Conservation (phyloP, 2,329 filamentous ascomycete genomes). For the Piedraia hortae region DNA sequence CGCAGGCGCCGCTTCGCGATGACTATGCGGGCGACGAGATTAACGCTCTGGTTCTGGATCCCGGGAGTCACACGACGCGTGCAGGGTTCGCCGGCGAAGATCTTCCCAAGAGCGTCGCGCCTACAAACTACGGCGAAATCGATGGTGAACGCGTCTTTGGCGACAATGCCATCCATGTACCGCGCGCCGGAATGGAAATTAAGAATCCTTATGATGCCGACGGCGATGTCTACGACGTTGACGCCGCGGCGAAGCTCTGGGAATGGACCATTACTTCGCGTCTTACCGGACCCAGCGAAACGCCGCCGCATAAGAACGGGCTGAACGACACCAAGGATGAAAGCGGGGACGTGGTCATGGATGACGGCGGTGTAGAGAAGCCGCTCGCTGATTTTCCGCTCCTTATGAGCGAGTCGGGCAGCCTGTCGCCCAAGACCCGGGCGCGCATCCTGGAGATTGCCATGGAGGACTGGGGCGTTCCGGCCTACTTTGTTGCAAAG, state of each 20-base stretch:
- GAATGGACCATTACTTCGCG: conserved; percentile 76
- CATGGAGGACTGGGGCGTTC: conserved; percentile 89
- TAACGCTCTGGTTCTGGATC: conserved; percentile 84
- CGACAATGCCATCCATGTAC: conserved; percentile 66
- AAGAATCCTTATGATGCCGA: conserved; percentile 79
- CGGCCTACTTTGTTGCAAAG: conserved; percentile 78
- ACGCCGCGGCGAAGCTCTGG: conserved; percentile 68
- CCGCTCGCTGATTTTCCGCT: conserved; percentile 70
- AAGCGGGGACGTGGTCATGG: conserved; percentile 22
- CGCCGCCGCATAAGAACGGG: conserved; percentile 45
- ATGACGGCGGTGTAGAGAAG: conserved; percentile 35
- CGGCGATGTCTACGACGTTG: conserved; percentile 88
- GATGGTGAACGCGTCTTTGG: conserved; percentile 41
- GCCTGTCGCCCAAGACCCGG: conserved; percentile 65
- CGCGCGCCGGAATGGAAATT: conserved; percentile 50
- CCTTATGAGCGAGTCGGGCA: conserved; percentile 78
- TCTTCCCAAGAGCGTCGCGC: conserved; percentile 75
- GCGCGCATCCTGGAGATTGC: conserved; percentile 90
- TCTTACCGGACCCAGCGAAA: conserved; percentile 48
- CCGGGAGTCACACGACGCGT: conserved; percentile 71
- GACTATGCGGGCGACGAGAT: conserved; percentile 51
- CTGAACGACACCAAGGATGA: conserved; percentile 39
- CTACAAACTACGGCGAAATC: conserved; percentile 54
- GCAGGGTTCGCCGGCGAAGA: conserved; percentile 96
- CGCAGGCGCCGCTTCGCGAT: conserved; percentile 14